Base-by-base conservation (phyloP, 1,284 basidiomycete genomes). In the Irpex sp. region DNA sequence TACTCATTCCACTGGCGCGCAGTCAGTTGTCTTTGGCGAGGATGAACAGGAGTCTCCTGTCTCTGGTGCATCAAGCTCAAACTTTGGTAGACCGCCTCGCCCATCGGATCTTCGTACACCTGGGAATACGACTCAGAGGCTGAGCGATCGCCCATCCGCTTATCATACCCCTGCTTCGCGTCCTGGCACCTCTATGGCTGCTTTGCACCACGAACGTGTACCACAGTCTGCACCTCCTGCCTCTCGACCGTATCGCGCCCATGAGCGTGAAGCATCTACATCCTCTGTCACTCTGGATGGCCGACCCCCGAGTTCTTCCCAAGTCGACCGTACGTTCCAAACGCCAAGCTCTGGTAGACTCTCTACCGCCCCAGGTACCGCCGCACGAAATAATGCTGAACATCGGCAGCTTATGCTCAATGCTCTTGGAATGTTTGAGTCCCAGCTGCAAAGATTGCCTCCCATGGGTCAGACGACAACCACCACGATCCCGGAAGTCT, bases 361-460 rank as follows among this genome's bases (percentile, higher is more conserved):
- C 50, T 43, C 60, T 65, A 17, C 70, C 7, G 57, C 65, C 17
- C 54, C 70, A 36, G 61, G 62, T n/a, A 60, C 65, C 21, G 62
- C 63, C 33, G 78, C 69, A 66, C 78, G 63, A 33, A 50, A 55
- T 26, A 64, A 68, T 26, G 74, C 81, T 0, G 88, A 92, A 65
- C 91, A 92, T 68, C 78, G 83, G 0, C 77, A 81, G 21, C 75
- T 93, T 50, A 85, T 93, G 82, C 70, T 85, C 35, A 89, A 92
- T 43, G 83, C 87, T 4, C 75, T 93, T 11, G 73, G 77, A 3
- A 83, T 89, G 78, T 92, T 93, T 68, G 89, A 92, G 70, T 77
- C 81, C 4, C 81, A 86, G 47, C 74, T 91, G 3, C 77, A 79
- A 13, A 83, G 86, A 60, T 73, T 84, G 35, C 81, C 80, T 3